Base-by-base conservation (phyloP, 2,329 filamentous ascomycete genomes). In the Cercospora sp. region DNA sequence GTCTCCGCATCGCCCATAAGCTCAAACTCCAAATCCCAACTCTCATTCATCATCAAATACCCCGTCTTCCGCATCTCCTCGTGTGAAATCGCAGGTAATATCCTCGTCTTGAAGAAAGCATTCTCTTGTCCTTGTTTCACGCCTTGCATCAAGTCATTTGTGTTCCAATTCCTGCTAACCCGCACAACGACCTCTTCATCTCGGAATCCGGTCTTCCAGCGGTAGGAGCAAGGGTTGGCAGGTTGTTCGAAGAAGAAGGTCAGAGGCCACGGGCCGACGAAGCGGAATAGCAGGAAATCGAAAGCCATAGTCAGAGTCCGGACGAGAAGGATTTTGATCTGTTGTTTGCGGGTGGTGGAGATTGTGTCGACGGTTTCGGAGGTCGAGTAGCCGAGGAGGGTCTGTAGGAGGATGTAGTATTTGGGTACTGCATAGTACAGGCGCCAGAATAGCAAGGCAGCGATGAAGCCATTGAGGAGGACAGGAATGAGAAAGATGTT, bases 1-100 rank as follows among this genome's bases (percentile, higher is more conserved):
- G 82, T 81, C 57, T 92, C 90, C 3, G 92, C 92, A 69, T 85
- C 81, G 12, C 93, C 82, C 92, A 97, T 97, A 20, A 86, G 85
- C 58, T 85, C 84, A 86, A 94, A 97, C 78, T 97, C 93, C 68
- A 97, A 82, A 78, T 97, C 91, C 90, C 93, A 98, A 69, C 93
- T 87, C 69, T 86, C 87, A 77, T 94, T 91, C 84, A 97, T 91
- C 73, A 95, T 89, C 71, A 96, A 81, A 77, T 96, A 97, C 20
- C 93, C 93, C 31, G 93, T 97, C 85, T 96, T 97, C 73, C 86
- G 83, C 74, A 94, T 83, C 63, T 89, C 84, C 74, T 87, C 81
- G 23, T 88, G 86, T 16, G 89, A 85, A 3, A 94, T 90, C 2
- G 92, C 94, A 1, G 87, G 85, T 69, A 89, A 79, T 57, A 97